Evolutionary conservation across 2,329 filamentous ascomycete genomes (phyloP), one percentile per base, ranked within the genome.

Genomic region (Ophiosphaerella herpotricha): DNA sequence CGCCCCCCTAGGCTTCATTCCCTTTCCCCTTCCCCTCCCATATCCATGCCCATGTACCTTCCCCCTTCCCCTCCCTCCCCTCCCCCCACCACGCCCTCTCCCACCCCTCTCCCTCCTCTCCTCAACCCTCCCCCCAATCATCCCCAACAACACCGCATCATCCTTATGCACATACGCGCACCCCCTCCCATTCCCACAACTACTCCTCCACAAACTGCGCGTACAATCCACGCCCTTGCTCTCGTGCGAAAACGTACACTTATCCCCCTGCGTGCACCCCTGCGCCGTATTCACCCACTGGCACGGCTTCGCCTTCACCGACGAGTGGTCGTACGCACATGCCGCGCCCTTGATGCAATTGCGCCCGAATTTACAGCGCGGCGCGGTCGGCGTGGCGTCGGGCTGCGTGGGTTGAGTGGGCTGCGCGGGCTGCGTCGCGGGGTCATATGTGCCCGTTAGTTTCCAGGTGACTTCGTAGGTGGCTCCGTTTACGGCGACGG

Each of bases 111-210:
- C 26, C 26, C 26, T 11, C 26, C 26, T 29, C 7, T 8, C 7
- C 11, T 29, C 26, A 29, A 29, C 26, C 26, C 4, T 21, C 18
- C 18, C 18, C 18, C 18, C 18, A 4, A n/a, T 16, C 14, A 14
- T 37, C 37, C 7, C 37, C 11, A 5, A 13, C 37, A 13, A 24
- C 14, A 16, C 38, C 34, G 23, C 11, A 45, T 51, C 43, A 16
- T 51, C 48, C 7, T 37, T 34, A 42, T 51, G 48, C 39, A 40
- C 47, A 21, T 35, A 51, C n/a, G 48, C 39, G 18, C 48, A 47
- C 7, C 37, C 34, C 39, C 29, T 8, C 4, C 39, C 23, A n/a
- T 47, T 39, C 4, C 29, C 21, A 34, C 49, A 52, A 3, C 3
- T 33, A 2, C 9, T n/a, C 21, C 49, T 35, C n/a, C 9, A 14